Conservation (phyloP, 2,329 filamentous ascomycete genomes). For the Lachnellula arida region DNA sequence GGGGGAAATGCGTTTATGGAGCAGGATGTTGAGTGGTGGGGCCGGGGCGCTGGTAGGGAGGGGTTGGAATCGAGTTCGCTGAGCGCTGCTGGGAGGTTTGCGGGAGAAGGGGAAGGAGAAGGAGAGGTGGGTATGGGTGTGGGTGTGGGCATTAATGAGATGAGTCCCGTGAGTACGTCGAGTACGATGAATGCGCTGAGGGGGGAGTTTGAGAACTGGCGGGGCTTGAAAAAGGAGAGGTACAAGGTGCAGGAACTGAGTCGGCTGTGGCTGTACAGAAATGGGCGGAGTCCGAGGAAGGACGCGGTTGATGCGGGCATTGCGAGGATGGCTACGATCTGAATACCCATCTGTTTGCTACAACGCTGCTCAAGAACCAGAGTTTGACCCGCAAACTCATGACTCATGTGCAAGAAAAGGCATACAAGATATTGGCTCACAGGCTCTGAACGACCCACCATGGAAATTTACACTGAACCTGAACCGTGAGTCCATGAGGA, state of each 20-base stretch:
- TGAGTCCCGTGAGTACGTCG: slow-evolving; percentile 20
- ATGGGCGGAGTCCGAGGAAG: slow-evolving; percentile 46
- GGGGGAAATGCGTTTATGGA: slow-evolving; percentile 24
- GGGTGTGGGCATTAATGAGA: slow-evolving; percentile 19
- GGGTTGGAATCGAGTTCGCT: neutral
- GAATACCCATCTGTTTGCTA: no score
- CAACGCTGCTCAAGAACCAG: no score
- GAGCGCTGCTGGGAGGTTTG: neutral
- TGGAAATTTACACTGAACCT: no score
- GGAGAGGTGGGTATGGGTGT: slow-evolving; percentile 16
- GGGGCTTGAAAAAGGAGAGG: slow-evolving; percentile 3
- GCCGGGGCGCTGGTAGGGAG: neutral
- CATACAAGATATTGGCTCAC: no score
- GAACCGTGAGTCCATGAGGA: no score
- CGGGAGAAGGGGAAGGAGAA: neutral
- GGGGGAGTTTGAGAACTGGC: slow-evolving; percentile 3
- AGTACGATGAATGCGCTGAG: slow-evolving; percentile 7
- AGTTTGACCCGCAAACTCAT: no score
- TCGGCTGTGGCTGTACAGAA: slow-evolving; percentile 58
- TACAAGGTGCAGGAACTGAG: slow-evolving; percentile 57
- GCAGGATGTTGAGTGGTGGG: slow-evolving; percentile 8
- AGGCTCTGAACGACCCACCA: no score
- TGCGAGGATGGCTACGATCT: slow-evolving; percentile 18
- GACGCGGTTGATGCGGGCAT: slow-evolving; percentile 20
- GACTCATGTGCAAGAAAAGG: no score